Percentiles rank a stretch among this genome's conserved stretches.
Conservation (phyloP, 352 stramenopile species). For the Thraustochytrium sp. region DNA sequence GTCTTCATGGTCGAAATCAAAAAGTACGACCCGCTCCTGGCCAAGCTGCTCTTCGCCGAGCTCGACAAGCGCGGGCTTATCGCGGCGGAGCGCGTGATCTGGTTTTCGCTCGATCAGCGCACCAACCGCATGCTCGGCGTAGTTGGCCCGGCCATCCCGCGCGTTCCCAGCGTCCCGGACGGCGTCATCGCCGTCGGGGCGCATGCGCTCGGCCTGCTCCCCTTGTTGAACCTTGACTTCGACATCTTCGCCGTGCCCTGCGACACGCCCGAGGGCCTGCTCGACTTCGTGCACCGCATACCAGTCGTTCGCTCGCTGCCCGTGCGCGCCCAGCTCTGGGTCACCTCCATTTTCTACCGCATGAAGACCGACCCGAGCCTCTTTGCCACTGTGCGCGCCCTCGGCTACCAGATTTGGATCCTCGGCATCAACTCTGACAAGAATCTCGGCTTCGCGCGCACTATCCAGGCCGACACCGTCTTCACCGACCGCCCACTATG, state of each 20-base stretch:
- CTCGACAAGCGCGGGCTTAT: conserved; percentile 21
- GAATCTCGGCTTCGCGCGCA: conserved; percentile 29
- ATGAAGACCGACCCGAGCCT: neutral
- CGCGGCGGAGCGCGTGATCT: conserved; percentile 28
- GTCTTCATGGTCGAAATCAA: conserved; percentile 51
- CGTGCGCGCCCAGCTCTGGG: neutral
- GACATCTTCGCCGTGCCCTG: conserved; percentile 44
- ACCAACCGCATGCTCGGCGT: conserved; percentile 43
- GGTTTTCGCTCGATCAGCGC: conserved; percentile 44
- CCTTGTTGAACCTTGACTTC: conserved; percentile 41
- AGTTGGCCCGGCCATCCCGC: conserved; percentile 44
- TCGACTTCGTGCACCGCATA: conserved; percentile 33
- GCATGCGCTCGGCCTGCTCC: conserved; percentile 47
- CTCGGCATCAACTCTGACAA: conserved; percentile 46
- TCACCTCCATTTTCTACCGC: neutral
- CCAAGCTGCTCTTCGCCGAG: neutral
- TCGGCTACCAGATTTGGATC: conserved; percentile 42
- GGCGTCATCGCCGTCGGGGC: conserved; percentile 19
- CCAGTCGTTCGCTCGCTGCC: conserved; percentile 37
- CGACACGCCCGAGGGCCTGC: conserved; percentile 32
- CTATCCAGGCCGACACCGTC: conserved; percentile 24
- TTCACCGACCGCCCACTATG: conserved; percentile 46
- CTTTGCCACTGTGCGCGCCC: conserved; percentile 30
- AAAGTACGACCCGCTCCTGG: too few species aligned
- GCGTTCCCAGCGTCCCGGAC: conserved; percentile 29